These are phyloP conservation scores for Taiwanofungus camphoratus DNA, from an alignment of 1,284 basidiomycete genomes.

Conservation along the genomic window DNA sequence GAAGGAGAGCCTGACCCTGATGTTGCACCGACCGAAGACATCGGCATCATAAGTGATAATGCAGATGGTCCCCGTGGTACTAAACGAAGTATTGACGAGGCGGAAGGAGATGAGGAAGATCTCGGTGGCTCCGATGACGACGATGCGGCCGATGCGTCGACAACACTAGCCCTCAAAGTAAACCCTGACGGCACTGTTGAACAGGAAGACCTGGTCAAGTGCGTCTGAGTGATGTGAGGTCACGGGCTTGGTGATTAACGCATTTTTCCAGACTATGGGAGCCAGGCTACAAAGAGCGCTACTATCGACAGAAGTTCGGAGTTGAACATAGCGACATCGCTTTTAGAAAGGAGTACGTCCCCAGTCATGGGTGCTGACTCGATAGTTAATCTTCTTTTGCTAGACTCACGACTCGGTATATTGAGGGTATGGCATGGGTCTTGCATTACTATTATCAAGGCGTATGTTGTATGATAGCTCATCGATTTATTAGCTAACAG, in stretches of 20 bases:
- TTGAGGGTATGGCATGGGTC: conserved; percentile 97
- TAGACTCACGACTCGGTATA: conserved; percentile 80
- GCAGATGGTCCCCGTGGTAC: conserved; percentile 34
- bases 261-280: conserved; percentile 72
- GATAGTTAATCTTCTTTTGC: conserved; percentile 7
- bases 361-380: background rate
- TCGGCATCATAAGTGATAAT: conserved; percentile 12
- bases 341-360: conserved; percentile 68
- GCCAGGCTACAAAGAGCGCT: conserved; percentile 91
- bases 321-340: conserved; percentile 67
- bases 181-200: conserved; percentile 85
- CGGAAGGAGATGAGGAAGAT: conserved; percentile 34
- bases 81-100: conserved; percentile 68
- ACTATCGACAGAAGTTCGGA: conserved; percentile 94
- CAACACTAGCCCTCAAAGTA: conserved; percentile 57
- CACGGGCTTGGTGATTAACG: conserved; percentile 2
- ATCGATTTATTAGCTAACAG: conserved; percentile 6
- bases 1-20: conserved; percentile 15
- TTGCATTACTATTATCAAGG: conserved; percentile 99
- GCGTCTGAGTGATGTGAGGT: too few relatives aligned
- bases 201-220: conserved; percentile 93
- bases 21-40: conserved; percentile 10
- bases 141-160: conserved; percentile 38
- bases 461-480: conserved; percentile 39
- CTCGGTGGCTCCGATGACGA: conserved; percentile 39